These are phyloP conservation scores for Sporothrix brunneoviolacea DNA, from an alignment of 2,329 filamentous ascomycete genomes.

Conservation along the genomic window DNA sequence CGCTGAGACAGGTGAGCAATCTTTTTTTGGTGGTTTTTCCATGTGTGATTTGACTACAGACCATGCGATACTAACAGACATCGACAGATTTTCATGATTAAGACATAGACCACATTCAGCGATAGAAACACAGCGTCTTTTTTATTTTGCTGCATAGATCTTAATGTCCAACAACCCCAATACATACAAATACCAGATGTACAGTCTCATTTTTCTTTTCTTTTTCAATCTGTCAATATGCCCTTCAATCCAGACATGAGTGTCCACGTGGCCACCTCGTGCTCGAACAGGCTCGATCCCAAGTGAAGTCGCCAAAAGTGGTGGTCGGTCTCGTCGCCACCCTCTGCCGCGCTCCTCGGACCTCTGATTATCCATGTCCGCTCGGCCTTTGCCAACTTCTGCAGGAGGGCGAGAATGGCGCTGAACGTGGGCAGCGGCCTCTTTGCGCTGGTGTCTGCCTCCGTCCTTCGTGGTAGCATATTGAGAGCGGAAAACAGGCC, in stretches of 20 bases:
- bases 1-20: constrained; percentile 70
- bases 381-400: neutral
- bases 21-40: neutral
- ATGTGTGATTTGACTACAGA: neutral
- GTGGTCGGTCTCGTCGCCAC: too few relatives aligned
- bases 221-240: too few relatives aligned
- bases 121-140: constrained; percentile 7
- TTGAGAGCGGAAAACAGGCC: neutral
- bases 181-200: too few relatives aligned
- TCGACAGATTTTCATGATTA: constrained; percentile 20
- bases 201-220: neutral
- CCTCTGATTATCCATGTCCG: neutral
- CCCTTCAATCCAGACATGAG: neutral
- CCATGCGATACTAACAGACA: neutral
- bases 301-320: too few relatives aligned
- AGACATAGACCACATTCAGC: constrained; percentile 14
- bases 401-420: neutral
- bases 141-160: neutral
- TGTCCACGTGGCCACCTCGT: neutral
- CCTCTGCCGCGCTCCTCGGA: too few relatives aligned
- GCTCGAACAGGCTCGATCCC: neutral
- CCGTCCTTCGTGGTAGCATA: neutral
- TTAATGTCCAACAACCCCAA: too few relatives aligned
- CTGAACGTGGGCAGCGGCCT: neutral
- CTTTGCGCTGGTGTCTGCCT: neutral